Evolutionary conservation across 495 filamentous ascomycete genomes (phyloP).

Genomic region (Penicillium bovifimosum): DNA sequence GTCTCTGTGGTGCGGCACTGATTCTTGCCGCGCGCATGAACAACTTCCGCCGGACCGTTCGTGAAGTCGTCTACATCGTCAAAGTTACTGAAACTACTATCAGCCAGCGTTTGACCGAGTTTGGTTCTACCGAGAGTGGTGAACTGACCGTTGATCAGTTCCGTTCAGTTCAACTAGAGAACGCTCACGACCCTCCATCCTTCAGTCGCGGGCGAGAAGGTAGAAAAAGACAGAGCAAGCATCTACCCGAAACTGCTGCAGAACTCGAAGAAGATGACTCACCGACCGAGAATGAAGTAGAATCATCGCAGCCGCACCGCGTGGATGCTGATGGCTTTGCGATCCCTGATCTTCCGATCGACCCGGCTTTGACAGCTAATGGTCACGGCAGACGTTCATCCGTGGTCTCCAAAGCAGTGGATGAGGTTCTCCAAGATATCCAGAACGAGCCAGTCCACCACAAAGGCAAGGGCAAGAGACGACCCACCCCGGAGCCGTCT

Average conservation of each 20-base stretch:
- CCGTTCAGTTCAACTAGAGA: conserved; percentile 58
- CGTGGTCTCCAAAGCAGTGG: conserved; percentile 16
- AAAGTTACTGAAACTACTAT: conserved; percentile 91
- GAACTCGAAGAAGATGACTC: conserved; percentile 41
- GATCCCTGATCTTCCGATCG: conserved; percentile 43
- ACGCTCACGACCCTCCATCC: conserved; percentile 73
- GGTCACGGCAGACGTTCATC: conserved; percentile 18
- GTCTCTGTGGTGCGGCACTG: conserved; percentile 88
- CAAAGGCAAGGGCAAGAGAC: conserved; percentile 32
- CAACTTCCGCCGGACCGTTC: conserved; percentile 85
- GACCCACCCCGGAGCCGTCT: conserved; percentile 27
- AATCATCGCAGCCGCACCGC: conserved; percentile 26
- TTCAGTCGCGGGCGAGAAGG: conserved; percentile 59
- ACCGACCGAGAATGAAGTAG: conserved; percentile 15
- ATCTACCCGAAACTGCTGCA: conserved; percentile 43
- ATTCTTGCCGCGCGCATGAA: conserved; percentile 95
- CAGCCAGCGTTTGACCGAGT: conserved; percentile 82
- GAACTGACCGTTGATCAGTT: conserved; percentile 84
- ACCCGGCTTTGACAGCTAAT: conserved; percentile 34
- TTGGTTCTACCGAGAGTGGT: conserved; percentile 72
- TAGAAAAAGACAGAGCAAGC: conserved; percentile 39
- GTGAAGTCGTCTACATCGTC: conserved; percentile 92
- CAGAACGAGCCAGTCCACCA: conserved; percentile 13
- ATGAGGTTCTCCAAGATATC: conserved; percentile 21
- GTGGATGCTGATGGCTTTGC: conserved; percentile 46